A percentile compares a stretch with the other conserved stretches of the same genome.
phyloP scores from a whole-genome alignment of 345 rosid genomes.

The Lepidium didymum region DNA sequence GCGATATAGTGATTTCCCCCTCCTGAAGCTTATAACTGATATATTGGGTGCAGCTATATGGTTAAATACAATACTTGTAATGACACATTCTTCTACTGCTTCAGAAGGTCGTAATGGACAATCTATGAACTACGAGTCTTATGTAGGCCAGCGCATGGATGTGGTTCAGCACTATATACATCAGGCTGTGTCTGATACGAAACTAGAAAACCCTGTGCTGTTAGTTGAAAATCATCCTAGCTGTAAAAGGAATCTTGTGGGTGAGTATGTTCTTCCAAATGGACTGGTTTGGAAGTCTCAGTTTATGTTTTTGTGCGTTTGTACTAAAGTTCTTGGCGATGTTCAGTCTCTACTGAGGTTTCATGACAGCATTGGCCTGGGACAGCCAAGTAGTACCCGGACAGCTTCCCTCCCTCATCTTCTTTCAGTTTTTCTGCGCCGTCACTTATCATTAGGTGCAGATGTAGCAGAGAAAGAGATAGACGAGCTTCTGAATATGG shows the following conservation, averaged over 20 bases:
- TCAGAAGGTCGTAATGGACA: constrained; percentile 73
- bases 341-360: constrained; percentile 56
- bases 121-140: constrained; percentile 60
- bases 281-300: constrained; percentile 81
- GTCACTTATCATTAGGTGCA: constrained; percentile 37
- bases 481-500: constrained; percentile 42
- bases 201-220: constrained; percentile 68
- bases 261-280: constrained; percentile 74
- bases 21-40: constrained; percentile 73
- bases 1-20: constrained; percentile 62
- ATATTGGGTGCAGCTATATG: constrained; percentile 70
- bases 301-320: constrained; percentile 55
- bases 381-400: constrained; percentile 42
- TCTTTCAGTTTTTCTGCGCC: constrained; percentile 64
- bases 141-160: constrained; percentile 57
- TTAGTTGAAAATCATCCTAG: constrained; percentile 76
- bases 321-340: constrained; percentile 77
- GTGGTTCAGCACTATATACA: constrained; percentile 68
- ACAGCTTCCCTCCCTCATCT: constrained; percentile 90
- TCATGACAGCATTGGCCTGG: constrained; percentile 55
- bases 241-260: constrained; percentile 60
- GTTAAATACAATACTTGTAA: constrained; percentile 83
- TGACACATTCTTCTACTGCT: constrained; percentile 71
- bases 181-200: constrained; percentile 62
- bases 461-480: constrained; percentile 49